Conservation (phyloP, 805 yeast genomes). For the Sugiyamaella chiloensis region DNA sequence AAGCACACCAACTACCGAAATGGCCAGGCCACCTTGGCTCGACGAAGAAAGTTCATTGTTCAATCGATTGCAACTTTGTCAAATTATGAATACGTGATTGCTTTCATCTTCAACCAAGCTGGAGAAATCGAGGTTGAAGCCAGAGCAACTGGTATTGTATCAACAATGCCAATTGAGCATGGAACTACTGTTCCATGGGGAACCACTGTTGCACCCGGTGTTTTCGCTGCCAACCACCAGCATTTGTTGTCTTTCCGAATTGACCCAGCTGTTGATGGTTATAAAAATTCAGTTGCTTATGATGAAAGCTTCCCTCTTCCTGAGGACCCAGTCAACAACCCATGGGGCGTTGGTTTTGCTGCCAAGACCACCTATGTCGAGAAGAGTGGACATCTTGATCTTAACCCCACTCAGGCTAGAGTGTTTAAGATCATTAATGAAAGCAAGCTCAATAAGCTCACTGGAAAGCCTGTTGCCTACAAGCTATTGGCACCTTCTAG, state of each 20-base stretch:
- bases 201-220: constrained; percentile 73
- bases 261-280: constrained; percentile 81
- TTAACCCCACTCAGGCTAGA: constrained; percentile 54
- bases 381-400: constrained; percentile 26
- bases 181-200: constrained; percentile 77
- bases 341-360: constrained; percentile 74
- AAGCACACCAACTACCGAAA: constrained; percentile 86
- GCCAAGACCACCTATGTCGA: constrained; percentile 45
- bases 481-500: constrained; percentile 74
- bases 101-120: constrained; percentile 81
- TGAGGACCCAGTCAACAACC: constrained; percentile 63
- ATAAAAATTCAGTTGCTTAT: constrained; percentile 69
- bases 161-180: constrained; percentile 63
- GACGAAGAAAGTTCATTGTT: constrained; percentile 69
- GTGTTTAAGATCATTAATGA: constrained; percentile 58
- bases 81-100: constrained; percentile 79
- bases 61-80: constrained; percentile 86
- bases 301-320: constrained; percentile 52
- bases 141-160: constrained; percentile 77
- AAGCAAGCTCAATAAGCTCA: constrained; percentile 57
- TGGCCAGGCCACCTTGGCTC: constrained; percentile 68
- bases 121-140: constrained; percentile 78
- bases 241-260: constrained; percentile 74
- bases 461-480: constrained; percentile 73
- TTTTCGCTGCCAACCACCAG: constrained; percentile 84